Evolutionary conservation across 2,329 filamentous ascomycete species (phyloP).

Genomic region (Hirsutella thompsonii): DNA sequence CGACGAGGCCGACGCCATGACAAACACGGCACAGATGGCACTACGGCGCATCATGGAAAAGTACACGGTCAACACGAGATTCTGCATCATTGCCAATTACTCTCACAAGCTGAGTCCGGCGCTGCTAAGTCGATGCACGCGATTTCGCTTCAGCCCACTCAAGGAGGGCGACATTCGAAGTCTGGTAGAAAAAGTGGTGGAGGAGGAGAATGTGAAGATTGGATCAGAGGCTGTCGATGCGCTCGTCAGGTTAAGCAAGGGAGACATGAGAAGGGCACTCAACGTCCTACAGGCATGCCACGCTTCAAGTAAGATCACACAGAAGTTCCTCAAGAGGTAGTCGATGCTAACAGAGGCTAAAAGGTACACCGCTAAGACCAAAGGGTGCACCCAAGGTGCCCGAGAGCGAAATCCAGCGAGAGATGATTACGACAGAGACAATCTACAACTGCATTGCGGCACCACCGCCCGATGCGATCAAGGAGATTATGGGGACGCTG

Average conservation of each 20-base stretch:
- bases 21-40: slow-evolving; percentile 96
- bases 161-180: slow-evolving; percentile 77
- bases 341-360: neutral
- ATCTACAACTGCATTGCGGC: slow-evolving; percentile 98
- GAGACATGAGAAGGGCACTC: slow-evolving; percentile 88
- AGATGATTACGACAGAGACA: slow-evolving; percentile 73
- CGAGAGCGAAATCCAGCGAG: slow-evolving; percentile 56
- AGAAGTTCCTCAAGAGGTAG: slow-evolving; percentile 3
- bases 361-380: slow-evolving; percentile 54
- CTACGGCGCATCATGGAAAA: slow-evolving; percentile 96
- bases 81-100: slow-evolving; percentile 98
- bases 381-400: slow-evolving; percentile 46
- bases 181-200: slow-evolving; percentile 80
- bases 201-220: slow-evolving; percentile 78
- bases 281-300: slow-evolving; percentile 97
- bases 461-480: slow-evolving; percentile 79
- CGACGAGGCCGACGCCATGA: slow-evolving; percentile 99
- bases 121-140: slow-evolving; percentile 80
- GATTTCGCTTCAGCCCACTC: slow-evolving; percentile 88
- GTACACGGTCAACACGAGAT: slow-evolving; percentile 94
- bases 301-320: slow-evolving; percentile 59
- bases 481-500: slow-evolving; percentile 71
- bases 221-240: slow-evolving; percentile 68
- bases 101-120: slow-evolving; percentile 95
- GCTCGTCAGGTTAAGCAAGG: slow-evolving; percentile 77